These are phyloP conservation scores for Penicillium palitans DNA, from an alignment of 2,329 filamentous ascomycete species.

Conservation along the genomic window DNA sequence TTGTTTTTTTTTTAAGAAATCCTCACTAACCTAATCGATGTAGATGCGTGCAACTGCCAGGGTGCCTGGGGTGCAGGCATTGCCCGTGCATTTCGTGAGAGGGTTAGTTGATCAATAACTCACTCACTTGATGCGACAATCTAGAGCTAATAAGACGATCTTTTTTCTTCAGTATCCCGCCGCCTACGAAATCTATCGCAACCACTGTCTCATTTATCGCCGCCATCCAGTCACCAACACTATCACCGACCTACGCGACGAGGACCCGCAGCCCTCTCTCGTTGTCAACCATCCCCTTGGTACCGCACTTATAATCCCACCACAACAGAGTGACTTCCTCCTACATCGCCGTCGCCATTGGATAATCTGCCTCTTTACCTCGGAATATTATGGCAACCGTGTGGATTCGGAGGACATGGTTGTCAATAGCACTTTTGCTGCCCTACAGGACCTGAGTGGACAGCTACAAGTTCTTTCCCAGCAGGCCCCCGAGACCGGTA, in stretches of 20 bases:
- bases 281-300: conserved; percentile 40
- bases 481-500: background rate
- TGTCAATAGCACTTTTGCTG: conserved; percentile 49
- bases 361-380: conserved; percentile 62
- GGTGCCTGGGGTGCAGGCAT: conserved; percentile 62
- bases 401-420: conserved; percentile 44
- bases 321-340: conserved; percentile 40
- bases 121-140: background rate
- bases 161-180: conserved; percentile 47
- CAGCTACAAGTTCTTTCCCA: conserved; percentile 33
- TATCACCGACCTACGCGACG: conserved; percentile 6
- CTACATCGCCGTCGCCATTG: conserved; percentile 46
- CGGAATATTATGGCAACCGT: conserved; percentile 49
- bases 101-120: conserved; percentile 26
- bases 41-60: conserved; percentile 60
- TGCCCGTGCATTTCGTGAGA: conserved; percentile 51
- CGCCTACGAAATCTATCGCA: conserved; percentile 51
- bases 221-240: background rate
- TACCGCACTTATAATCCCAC: conserved; percentile 56
- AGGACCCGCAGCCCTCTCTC: conserved; percentile 7
- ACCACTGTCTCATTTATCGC: conserved; percentile 46
- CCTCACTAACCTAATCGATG: background rate
- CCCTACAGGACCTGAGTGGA: conserved; percentile 51
- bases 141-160: background rate
- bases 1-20: background rate